These are phyloP conservation scores for Taiwanofungus camphoratus DNA, from an alignment of 1,284 basidiomycete genomes.

Conservation along the genomic window DNA sequence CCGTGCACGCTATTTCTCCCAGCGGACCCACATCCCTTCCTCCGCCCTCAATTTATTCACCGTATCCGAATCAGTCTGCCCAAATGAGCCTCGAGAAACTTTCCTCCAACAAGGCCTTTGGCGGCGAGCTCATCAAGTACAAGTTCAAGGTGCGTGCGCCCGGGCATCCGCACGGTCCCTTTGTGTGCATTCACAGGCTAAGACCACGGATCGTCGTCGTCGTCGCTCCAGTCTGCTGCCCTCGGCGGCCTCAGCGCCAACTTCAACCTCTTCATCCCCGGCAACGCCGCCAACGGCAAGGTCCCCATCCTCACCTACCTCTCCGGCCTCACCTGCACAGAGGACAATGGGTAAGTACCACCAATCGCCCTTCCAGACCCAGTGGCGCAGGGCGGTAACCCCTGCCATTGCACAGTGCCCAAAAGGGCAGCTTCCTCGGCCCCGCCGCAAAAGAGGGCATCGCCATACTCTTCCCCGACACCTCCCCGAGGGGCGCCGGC, in stretches of 20 bases:
- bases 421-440: constrained; percentile 83
- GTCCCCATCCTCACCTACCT: constrained; percentile 89
- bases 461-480: constrained; percentile 94
- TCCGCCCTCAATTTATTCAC: neutral
- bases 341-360: constrained; percentile 79
- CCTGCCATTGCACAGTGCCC: constrained; percentile 46
- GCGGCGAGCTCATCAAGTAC: constrained; percentile 81
- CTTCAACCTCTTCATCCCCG: constrained; percentile 91
- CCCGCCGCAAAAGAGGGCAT: constrained; percentile 80
- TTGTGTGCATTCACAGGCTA: too few species aligned
- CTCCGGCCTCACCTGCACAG: constrained; percentile 91
- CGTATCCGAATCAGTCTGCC: neutral
- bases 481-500: constrained; percentile 90
- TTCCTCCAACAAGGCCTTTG: constrained; percentile 77
- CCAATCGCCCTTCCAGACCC: neutral
- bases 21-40: neutral
- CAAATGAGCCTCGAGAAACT: constrained; percentile 54
- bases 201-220: too few species aligned
- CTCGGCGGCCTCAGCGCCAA: constrained; percentile 78
- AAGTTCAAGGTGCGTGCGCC: constrained; percentile 64
- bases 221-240: constrained; percentile 44
- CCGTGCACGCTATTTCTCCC: neutral
- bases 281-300: constrained; percentile 48
- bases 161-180: neutral
- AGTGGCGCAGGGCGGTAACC: neutral